Evolutionary conservation across 176 grass and related monocot genomes (phyloP), one percentile per base, ranked within the genome.

Genomic region (Rhynchospora tenuis): DNA sequence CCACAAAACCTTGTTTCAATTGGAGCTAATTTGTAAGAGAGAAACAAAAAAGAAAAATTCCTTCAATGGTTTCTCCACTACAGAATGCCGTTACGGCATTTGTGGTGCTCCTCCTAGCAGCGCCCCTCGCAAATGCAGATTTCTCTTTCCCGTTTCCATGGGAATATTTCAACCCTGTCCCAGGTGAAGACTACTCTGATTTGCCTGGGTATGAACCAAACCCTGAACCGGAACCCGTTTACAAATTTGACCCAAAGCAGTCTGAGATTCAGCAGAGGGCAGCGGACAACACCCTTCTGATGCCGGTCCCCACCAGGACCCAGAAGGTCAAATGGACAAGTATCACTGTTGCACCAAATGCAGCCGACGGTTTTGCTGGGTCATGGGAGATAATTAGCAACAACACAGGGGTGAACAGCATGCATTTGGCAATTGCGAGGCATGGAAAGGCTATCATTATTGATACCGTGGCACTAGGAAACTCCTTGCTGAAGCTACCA

Each of bases 381-480:
- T 51, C 9, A 0, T 89, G 84, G 84, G 60, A 89, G 80, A 64
- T 89, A 51, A 33, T 86, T 23, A 61, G 70, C 59, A 62, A 77
- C 14, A 89, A 67, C 62, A 67, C 84, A 3, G 88, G 84, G 10
- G 88, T 86, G 80, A 86, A 81, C 48, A 55, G 79, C 38, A 89
- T 89, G 88, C 88, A 89, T 62, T 57, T 89, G 23, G 79, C 33
- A 7, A 78, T 89, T 81, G 56, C 72, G n/a, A 83, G 66, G 62
- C 70, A 86, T 22, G 75, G 81, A 54, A 89, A 89, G 51, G 84
- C 84, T 33, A 83, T 89, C 88, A 17, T 86, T 7, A 86, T 86
- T 26, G 88, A 89, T 64, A 59, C 88, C 7, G 85, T 81, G 0
- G 55, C 55, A 20, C 50, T 79, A 1, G 84, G 84, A 15, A 51